Base-by-base conservation (phyloP, 768 basidiomycete genomes). In the Podaxis sp. region DNA sequence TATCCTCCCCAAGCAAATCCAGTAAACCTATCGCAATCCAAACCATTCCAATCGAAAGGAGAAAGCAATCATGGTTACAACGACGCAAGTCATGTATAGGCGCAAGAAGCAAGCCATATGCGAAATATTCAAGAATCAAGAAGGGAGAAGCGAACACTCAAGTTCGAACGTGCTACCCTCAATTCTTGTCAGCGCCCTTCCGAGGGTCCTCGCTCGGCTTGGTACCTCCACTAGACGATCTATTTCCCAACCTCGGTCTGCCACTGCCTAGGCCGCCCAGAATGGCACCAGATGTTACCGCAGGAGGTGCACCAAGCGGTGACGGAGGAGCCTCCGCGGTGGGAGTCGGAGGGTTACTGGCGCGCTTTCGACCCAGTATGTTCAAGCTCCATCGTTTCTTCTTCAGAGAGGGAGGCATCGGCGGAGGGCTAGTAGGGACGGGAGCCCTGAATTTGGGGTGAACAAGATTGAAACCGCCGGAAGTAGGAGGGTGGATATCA, bases 361-460 rank as follows among this genome's bases (percentile, higher is more conserved):
- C 46, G 3, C 61, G 61, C 19, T 22, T 56, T 24, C 61, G 33
- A 15, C 48, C 28, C 3, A 63, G 36, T 3, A 63, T 22, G 19
- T 52, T 63, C 54, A 63, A 17, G 11, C 53, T 63, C 61, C 61
- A 63, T 51, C 61, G 44, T n/a, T 63, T 63, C 46, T 63, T 63
- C 38, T 28, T 63, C 3, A 63, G 61, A 56, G 61, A 63, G 44
- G 61, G 61, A 26, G 61, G 61, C 33, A 63, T 63, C 7, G 61
- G 61, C 2, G 61, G 61, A n/a, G 61, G 61, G 24, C 48, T 63
- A 5, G 33, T 46, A 15, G 61, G 61, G 15, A 46, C 15, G 9
- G 46, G 38, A 26, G 48, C 54, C 46, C 36, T 63, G 53, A 46
- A 63, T 28, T 51, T 63, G 36, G 61, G 46, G 24, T 63, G 61